Evolutionary conservation across 331 rosid species (phyloP).

Genomic region (Cydonia oblonga): DNA sequence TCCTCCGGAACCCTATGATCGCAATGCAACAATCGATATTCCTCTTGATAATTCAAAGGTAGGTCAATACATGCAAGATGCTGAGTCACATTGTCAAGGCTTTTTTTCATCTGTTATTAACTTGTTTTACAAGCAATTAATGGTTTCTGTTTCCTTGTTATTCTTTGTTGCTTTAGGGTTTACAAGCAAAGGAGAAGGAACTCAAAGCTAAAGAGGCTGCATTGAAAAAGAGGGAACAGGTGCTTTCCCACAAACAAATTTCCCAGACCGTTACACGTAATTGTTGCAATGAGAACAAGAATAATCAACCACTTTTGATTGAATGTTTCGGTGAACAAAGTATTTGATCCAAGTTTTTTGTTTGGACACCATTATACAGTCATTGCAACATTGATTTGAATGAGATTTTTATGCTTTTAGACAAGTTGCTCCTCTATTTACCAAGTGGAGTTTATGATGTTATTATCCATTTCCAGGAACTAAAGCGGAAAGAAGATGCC

Average conservation of each 20-base stretch:
- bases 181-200: constrained; percentile 63
- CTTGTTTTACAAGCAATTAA: neutral
- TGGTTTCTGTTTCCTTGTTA: neutral
- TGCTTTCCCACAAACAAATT: constrained; percentile 4
- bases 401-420: neutral
- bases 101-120: constrained; percentile 4
- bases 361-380: neutral
- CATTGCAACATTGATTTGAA: constrained; percentile 4
- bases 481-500: constrained; percentile 76
- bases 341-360: neutral
- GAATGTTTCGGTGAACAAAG: neutral
- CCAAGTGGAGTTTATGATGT: constrained; percentile 2
- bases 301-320: neutral
- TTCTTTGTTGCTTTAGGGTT: constrained; percentile 33
- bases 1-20: constrained; percentile 82
- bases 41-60: constrained; percentile 56
- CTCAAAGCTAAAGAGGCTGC: constrained; percentile 89
- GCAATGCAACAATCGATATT: constrained; percentile 72
- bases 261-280: neutral
- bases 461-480: constrained; percentile 44
- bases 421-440: neutral
- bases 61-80: constrained; percentile 10
- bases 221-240: constrained; percentile 80
- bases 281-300: neutral
- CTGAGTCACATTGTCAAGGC: constrained; percentile 5